Percentiles rank a stretch among this genome's conserved stretches.
These are phyloP conservation scores for Tulasnella sp. DNA, from an alignment of 768 basidiomycete genomes.

Conservation along the genomic window DNA sequence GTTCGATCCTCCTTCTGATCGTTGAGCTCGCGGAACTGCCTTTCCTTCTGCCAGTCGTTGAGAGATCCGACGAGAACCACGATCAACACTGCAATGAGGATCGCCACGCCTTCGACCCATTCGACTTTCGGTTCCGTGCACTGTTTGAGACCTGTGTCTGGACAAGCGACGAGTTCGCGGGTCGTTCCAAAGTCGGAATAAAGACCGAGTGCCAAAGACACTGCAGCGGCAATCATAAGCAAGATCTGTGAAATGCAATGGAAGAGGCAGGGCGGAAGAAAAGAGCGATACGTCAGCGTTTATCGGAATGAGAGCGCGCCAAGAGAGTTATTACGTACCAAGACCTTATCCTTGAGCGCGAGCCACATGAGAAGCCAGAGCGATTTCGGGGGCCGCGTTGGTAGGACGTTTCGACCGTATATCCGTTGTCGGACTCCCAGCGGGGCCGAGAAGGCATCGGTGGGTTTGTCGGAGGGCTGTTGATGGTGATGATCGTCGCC, in stretches of 20 bases:
- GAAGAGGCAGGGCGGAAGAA: neutral
- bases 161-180: slow-evolving; percentile 33
- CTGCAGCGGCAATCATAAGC: slow-evolving; percentile 80
- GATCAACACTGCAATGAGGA: slow-evolving; percentile 37
- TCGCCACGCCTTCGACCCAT: slow-evolving; percentile 81
- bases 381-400: slow-evolving; percentile 53
- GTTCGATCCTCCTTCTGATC: slow-evolving; percentile 91
- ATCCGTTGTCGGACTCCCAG: slow-evolving; percentile 51
- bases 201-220: slow-evolving; percentile 87
- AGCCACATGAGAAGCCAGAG: slow-evolving; percentile 72
- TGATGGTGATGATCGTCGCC: neutral
- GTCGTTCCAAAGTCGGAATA: slow-evolving; percentile 85
- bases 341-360: slow-evolving; percentile 81
- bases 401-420: slow-evolving; percentile 68
- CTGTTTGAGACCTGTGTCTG: slow-evolving; percentile 19
- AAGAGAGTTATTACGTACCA: slow-evolving; percentile 38
- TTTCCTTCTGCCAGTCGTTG: slow-evolving; percentile 98
- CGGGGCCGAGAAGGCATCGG: slow-evolving; percentile 31
- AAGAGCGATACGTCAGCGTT: neutral
- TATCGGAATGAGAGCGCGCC: slow-evolving; percentile 10
- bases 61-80: slow-evolving; percentile 74
- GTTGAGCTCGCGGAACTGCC: slow-evolving; percentile 85
- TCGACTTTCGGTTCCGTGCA: slow-evolving; percentile 65
- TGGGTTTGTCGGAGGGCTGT: slow-evolving; percentile 11
- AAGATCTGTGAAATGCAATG: slow-evolving; percentile 49